A percentile compares a stretch with the other conserved stretches of the same genome.
Evolutionary conservation across 2,329 filamentous ascomycete species (phyloP).

Genomic region (Xylariaceae sp.): DNA sequence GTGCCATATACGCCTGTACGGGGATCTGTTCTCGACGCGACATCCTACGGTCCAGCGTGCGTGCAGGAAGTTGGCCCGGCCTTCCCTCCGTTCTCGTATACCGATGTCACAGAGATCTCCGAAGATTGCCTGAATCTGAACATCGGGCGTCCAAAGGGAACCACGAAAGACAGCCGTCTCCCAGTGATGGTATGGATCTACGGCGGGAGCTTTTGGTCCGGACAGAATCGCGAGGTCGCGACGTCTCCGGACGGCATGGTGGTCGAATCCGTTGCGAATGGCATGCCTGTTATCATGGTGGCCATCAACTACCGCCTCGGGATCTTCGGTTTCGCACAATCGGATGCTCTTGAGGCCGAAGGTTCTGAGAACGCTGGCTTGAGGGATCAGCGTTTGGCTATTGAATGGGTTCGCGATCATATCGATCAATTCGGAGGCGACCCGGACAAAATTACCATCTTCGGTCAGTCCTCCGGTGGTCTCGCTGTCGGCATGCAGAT

Average conservation of each 20-base stretch:
- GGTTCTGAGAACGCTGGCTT: slow-evolving; percentile 44
- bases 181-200: slow-evolving; percentile 39
- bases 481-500: slow-evolving; percentile 44
- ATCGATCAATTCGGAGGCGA: slow-evolving; percentile 44
- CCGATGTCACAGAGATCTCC: slow-evolving; percentile 38
- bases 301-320: slow-evolving; percentile 37
- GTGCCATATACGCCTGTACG: slow-evolving; percentile 31
- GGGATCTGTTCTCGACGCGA: slow-evolving; percentile 38
- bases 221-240: slow-evolving; percentile 33
- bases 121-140: slow-evolving; percentile 38
- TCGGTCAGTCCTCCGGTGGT: slow-evolving; percentile 36
- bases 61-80: slow-evolving; percentile 38
- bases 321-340: slow-evolving; percentile 33
- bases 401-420: slow-evolving; percentile 46
- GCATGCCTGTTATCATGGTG: slow-evolving; percentile 35
- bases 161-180: slow-evolving; percentile 24
- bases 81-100: slow-evolving; percentile 32
- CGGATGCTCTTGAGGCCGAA: slow-evolving; percentile 28
- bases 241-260: slow-evolving; percentile 44
- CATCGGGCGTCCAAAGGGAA: slow-evolving; percentile 32
- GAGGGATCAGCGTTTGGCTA: slow-evolving; percentile 42
- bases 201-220: slow-evolving; percentile 34
- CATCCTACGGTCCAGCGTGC: slow-evolving; percentile 41
- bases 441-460: slow-evolving; percentile 41
- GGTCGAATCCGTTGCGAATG: slow-evolving; percentile 42